Percentiles rank a stretch among this genome's conserved stretches.
Conservation (phyloP, 208 protist genomes). For the Crithidia acanthocephali region DNA sequence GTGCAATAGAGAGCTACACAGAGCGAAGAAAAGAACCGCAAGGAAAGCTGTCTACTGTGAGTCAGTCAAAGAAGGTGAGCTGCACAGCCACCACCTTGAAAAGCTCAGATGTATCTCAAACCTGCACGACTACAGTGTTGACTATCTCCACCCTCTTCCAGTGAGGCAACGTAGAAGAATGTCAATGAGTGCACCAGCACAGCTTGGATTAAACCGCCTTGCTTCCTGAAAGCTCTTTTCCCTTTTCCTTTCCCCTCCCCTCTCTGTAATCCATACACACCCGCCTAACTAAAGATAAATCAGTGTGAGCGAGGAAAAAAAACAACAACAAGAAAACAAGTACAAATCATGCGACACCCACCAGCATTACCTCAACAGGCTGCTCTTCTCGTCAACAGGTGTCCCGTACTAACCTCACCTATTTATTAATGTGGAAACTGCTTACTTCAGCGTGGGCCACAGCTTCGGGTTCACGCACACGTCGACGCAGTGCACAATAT, state of each 20-base stretch:
- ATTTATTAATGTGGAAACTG: too few relatives aligned
- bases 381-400: not conserved
- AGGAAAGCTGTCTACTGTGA: not conserved
- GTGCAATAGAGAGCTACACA: not conserved
- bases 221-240: too few relatives aligned
- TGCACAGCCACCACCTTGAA: too few relatives aligned
- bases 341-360: not conserved
- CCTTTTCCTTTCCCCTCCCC: not conserved
- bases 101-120: too few relatives aligned
- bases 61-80: not conserved
- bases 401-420: too few relatives aligned
- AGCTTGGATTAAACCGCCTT: too few relatives aligned
- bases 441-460: constrained; percentile 78
- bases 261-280: not conserved
- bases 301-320: not conserved
- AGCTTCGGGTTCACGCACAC: constrained; percentile 81
- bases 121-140: too few relatives aligned
- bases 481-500: constrained; percentile 84
- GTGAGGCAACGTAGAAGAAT: not conserved
- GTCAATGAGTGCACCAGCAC: too few relatives aligned
- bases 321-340: not conserved
- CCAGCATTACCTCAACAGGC: not conserved
- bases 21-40: too few relatives aligned
- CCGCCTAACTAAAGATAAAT: not conserved
- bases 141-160: too few relatives aligned